These are phyloP conservation scores for Calocybe indica DNA, from an alignment of 768 basidiomycete species.

Conservation along the genomic window DNA sequence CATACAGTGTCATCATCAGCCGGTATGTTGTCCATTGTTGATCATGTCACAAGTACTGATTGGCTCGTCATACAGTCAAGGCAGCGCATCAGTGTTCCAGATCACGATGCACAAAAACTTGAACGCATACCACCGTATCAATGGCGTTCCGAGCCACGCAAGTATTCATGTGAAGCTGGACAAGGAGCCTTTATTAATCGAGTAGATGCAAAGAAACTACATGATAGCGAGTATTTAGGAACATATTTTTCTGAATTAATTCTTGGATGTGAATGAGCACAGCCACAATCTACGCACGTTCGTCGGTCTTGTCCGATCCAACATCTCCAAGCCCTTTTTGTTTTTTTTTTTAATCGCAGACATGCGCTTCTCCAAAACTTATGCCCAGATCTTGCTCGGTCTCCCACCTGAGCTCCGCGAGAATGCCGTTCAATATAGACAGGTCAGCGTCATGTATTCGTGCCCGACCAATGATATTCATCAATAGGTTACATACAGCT, in stretches of 20 bases:
- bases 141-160: constrained; percentile 77
- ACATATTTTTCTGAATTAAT: no score
- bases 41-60: background rate
- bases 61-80: constrained; percentile 49
- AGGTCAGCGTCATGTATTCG: constrained; percentile 32
- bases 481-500: constrained; percentile 41
- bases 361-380: constrained; percentile 77
- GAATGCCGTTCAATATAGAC: constrained; percentile 80
- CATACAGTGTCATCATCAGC: constrained; percentile 80
- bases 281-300: constrained; percentile 5
- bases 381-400: constrained; percentile 50
- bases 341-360: background rate
- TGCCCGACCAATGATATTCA: background rate
- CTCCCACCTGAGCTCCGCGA: constrained; percentile 75
- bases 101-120: constrained; percentile 98
- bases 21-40: constrained; percentile 38
- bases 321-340: background rate
- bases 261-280: no score
- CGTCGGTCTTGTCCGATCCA: constrained; percentile 4
- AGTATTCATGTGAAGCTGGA: constrained; percentile 66
- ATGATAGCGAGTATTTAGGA: no score
- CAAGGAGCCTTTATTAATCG: constrained; percentile 38
- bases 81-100: constrained; percentile 91
- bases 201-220: no score
- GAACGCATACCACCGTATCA: constrained; percentile 89